These are phyloP conservation scores for Pseudogymnoascus sp. DNA, from an alignment of 2,329 filamentous ascomycete genomes.

Conservation along the genomic window DNA sequence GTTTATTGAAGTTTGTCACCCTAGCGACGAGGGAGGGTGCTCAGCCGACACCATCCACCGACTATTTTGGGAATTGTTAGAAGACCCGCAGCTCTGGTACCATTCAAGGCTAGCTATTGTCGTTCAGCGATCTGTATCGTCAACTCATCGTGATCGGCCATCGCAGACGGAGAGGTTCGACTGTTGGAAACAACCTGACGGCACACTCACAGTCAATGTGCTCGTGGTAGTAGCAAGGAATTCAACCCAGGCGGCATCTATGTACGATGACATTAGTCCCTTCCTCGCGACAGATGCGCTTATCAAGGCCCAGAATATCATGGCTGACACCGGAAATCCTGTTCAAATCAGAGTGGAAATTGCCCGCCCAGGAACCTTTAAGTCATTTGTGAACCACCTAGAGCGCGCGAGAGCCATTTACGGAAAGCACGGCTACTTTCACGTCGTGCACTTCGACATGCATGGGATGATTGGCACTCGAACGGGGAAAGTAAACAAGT, in stretches of 20 bases:
- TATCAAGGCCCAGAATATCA: constrained; percentile 6
- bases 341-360: constrained; percentile 11
- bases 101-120: neutral
- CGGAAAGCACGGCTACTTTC: constrained; percentile 11
- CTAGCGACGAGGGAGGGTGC: no score
- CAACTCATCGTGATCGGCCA: no score
- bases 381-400: constrained; percentile 6
- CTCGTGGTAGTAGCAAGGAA: constrained; percentile 10
- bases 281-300: constrained; percentile 3
- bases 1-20: no score
- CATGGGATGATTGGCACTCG: constrained; percentile 4
- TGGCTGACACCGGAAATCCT: neutral
- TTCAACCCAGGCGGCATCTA: constrained; percentile 1
- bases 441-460: constrained; percentile 13
- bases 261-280: constrained; percentile 7
- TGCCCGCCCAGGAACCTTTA: constrained; percentile 12
- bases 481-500: neutral
- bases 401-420: neutral
- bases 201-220: constrained; percentile 5
- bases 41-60: constrained; percentile 5
- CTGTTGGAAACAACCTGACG: neutral
- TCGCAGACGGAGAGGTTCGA: no score
- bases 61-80: constrained; percentile 11
- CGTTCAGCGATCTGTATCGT: no score
- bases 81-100: constrained; percentile 10